Base-by-base conservation (phyloP, 2,329 filamentous ascomycete genomes). In the Balansia obtecta region DNA sequence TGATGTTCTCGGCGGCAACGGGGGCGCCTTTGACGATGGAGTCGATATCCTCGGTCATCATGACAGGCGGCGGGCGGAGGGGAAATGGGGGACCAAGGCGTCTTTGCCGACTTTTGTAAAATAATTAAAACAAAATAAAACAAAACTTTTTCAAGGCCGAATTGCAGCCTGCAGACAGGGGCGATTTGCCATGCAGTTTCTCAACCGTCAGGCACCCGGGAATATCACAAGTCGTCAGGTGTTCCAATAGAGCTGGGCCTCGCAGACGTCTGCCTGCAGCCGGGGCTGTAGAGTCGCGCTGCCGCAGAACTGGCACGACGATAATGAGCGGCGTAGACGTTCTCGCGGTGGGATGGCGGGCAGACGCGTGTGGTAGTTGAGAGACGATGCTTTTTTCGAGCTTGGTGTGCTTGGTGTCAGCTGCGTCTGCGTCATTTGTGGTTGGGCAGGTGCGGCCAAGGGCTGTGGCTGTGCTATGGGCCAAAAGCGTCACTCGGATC, bases 21-120 rank as follows among this genome's bases (percentile, higher is more conserved):
- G 88, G 85, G 46, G 88, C 84, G 61, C 90, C 91, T 71, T 96
- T 97, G 71, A 97, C 88, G 61, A 95, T 79, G 61, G 89, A 88
- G 71, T 96, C 90, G 63, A 95, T 75, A 54, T 79, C 73, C 63
- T 83, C 77, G 58, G 79, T 73, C 80, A 85, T 85, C 49, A 50
- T 38, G 10, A 39, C 33, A 18, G 45, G 38, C 44, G 46, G 22
- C 7, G 27, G 46, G 22, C 7, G 27, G 27, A 4, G 27, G 27
- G 27, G 27, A 27, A 27, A 22, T 22, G 4, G 27, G 27, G 27
- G 4, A 27, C 27, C 27, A 5, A 27, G 27, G 4, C 27, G 27
- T 27, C 27, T 4, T 34, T 20, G 41, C 6, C 5, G 43, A 20
- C 30, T 49, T 43, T 40, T n/a, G 12, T 13, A 12, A 11, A 34